phyloP scores from a whole-genome alignment of 1,284 basidiomycete genomes.

The Somion occarium region DNA sequence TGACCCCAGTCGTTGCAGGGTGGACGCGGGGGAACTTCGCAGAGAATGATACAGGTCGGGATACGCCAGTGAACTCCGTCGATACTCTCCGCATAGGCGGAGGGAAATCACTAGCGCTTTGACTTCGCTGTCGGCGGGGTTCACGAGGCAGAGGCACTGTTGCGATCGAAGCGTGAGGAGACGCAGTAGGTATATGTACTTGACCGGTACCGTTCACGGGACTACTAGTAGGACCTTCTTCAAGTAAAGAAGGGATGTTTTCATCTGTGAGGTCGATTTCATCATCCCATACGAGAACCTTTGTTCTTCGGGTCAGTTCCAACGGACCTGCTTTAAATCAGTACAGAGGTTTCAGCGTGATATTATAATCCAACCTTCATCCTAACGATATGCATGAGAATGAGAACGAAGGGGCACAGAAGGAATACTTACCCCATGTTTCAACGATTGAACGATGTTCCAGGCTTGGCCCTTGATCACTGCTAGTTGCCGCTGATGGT shows the following conservation, averaged over 20 bases:
- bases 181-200: conserved; percentile 27
- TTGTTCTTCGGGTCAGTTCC: conserved; percentile 76
- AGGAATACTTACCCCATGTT: conserved; percentile 52
- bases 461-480: conserved; percentile 91
- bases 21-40: conserved; percentile 75
- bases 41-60: conserved; percentile 73
- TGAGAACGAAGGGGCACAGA: conserved; percentile 8
- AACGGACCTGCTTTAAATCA: conserved; percentile 56
- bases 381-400: conserved; percentile 31
- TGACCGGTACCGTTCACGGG: conserved; percentile 11
- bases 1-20: conserved; percentile 77
- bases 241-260: conserved; percentile 33
- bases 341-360: conserved; percentile 10
- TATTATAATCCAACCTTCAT: conserved; percentile 43
- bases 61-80: conserved; percentile 46
- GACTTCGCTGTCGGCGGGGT: conserved; percentile 45
- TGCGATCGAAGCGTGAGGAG: conserved; percentile 55
- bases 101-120: conserved; percentile 65
- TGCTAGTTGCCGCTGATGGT: conserved; percentile 70
- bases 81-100: conserved; percentile 61
- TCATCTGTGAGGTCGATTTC: conserved; percentile 75
- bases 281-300: conserved; percentile 80
- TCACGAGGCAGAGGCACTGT: conserved; percentile 50
- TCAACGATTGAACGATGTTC: conserved; percentile 83
- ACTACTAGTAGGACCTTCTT: conserved; percentile 14